phyloP scores from a whole-genome alignment of 2,329 filamentous ascomycete genomes.

The Beauveria sp. region DNA sequence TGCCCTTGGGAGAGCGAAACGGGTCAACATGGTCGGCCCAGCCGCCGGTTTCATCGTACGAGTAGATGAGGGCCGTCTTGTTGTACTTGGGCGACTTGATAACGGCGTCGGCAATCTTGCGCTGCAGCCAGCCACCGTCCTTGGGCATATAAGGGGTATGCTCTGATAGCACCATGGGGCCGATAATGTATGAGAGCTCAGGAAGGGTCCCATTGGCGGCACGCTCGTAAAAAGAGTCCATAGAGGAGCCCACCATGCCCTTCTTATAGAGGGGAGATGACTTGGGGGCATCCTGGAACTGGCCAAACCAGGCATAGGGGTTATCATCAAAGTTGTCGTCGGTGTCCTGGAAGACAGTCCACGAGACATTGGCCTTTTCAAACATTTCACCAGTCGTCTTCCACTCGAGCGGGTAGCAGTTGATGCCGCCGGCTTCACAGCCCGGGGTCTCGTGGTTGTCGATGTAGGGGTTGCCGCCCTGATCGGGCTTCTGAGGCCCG shows the following conservation, averaged over 20 bases:
- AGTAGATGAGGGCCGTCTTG: conserved; percentile 40
- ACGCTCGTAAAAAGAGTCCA: conserved; percentile 38
- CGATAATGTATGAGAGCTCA: conserved; percentile 43
- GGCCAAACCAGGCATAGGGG: conserved; percentile 44
- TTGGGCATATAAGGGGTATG: conserved; percentile 44
- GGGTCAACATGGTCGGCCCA: conserved; percentile 49
- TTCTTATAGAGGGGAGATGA: conserved; percentile 34
- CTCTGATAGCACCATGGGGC: conserved; percentile 43
- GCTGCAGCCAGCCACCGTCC: conserved; percentile 48
- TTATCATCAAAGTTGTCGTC: conserved; percentile 47
- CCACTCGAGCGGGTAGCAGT: conserved; percentile 48
- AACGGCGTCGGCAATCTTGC: conserved; percentile 43
- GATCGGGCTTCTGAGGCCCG: conserved; percentile 28
- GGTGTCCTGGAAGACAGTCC: conserved; percentile 42
- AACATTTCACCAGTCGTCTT: conserved; percentile 43
- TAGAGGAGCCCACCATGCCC: conserved; percentile 38
- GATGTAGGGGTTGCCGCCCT: conserved; percentile 38
- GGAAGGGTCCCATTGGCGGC: conserved; percentile 44
- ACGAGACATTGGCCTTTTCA: conserved; percentile 38
- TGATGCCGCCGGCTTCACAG: conserved; percentile 35
- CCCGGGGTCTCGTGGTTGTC: conserved; percentile 42
- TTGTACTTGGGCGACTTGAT: conserved; percentile 40
- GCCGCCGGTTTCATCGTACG: conserved; percentile 41
- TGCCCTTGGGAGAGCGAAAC: conserved; percentile 38
- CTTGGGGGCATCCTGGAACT: conserved; percentile 38